These are phyloP conservation scores for Trichoderma breve DNA, from an alignment of 2,329 filamentous ascomycete genomes.

Conservation along the genomic window DNA sequence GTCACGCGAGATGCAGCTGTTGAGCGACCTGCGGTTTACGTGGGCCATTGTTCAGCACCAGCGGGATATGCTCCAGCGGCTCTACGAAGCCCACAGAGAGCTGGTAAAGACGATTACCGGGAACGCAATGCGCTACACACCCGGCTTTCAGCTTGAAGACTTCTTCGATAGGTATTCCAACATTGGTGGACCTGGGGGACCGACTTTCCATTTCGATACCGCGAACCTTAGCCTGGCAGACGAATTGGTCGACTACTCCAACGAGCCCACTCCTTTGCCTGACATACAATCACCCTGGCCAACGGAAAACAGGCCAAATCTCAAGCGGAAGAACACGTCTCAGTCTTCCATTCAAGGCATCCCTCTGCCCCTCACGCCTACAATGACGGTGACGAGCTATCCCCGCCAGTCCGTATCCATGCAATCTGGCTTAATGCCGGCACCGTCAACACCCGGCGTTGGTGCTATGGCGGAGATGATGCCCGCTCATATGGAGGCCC, in stretches of 20 bases:
- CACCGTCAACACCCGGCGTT: slow-evolving; percentile 38
- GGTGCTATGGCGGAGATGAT: slow-evolving; percentile 40
- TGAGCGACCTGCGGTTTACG: slow-evolving; percentile 69
- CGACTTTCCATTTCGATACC: slow-evolving; percentile 65
- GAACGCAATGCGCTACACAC: slow-evolving; percentile 67
- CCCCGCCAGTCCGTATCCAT: slow-evolving; percentile 41
- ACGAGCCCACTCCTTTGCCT: slow-evolving; percentile 53
- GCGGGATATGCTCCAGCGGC: slow-evolving; percentile 71
- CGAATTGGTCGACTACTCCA: slow-evolving; percentile 57
- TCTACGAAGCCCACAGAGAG: slow-evolving; percentile 76
- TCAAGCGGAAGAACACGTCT: slow-evolving; percentile 51
- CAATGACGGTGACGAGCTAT: slow-evolving; percentile 33
- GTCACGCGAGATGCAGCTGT: slow-evolving; percentile 74
- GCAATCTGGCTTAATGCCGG: slow-evolving; percentile 33
- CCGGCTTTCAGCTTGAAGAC: slow-evolving; percentile 80
- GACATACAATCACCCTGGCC: slow-evolving; percentile 47
- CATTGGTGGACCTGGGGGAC: slow-evolving; percentile 56
- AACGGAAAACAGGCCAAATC: slow-evolving; percentile 35
- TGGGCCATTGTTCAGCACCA: slow-evolving; percentile 82
- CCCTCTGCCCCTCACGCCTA: slow-evolving; percentile 29
- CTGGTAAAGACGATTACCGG: slow-evolving; percentile 70
- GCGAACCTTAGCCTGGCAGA: slow-evolving; percentile 72
- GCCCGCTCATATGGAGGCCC: slow-evolving; percentile 35
- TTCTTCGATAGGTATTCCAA: slow-evolving; percentile 79
- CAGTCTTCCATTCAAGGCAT: slow-evolving; percentile 35